Evolutionary conservation across 495 filamentous ascomycete species (phyloP), one percentile per base, ranked within the genome.

Genomic region (Hyaloscypha finlandica): DNA sequence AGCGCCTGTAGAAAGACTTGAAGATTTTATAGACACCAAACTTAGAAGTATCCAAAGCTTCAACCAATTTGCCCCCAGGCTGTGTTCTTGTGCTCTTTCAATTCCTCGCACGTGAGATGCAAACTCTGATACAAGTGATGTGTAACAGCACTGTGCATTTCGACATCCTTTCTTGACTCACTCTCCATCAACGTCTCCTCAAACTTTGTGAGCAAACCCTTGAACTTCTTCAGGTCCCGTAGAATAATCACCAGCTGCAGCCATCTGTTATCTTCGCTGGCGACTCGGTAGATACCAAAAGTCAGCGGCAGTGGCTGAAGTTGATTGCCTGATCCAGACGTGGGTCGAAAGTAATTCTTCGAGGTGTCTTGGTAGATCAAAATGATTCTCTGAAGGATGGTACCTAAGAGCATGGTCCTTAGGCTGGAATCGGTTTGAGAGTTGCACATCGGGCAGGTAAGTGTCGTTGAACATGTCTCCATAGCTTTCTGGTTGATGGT

Each of bases 381-480:
- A 30, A 80, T 81, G 58, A 83, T 78, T 67, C 82, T 80, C 29
- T 77, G 74, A 14, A 84, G 78, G 20, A 83, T 76, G 2, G 80
- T 82, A 0, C 74, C 78, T 19, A 83, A 74, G 9, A 84, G 74
- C 82, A 83, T 81, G 2, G 78, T 77, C 2, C 76, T 73, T n/a
- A 80, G 81, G 61, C 80, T 77, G 2, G 74, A 77, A 3, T 77
- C 78, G 4, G 77, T 76, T n/a, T 74, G 68, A 42, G 68, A 74
- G 72, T 80, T 75, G 68, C 80, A 81, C 31, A 74, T 73, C 5
- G 61, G 62, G 63, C 81, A 84, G 22, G 73, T 71, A 1, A 83
- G 76, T 78, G 83, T 82, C 2, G 72, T 73, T 0, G 76, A 74
- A 54, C 81, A 83, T n/a, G 76, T 78, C 53, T 82, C 78, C 6